These are phyloP conservation scores for Candida glaebosa DNA, from an alignment of 805 yeast species.

Conservation along the genomic window DNA sequence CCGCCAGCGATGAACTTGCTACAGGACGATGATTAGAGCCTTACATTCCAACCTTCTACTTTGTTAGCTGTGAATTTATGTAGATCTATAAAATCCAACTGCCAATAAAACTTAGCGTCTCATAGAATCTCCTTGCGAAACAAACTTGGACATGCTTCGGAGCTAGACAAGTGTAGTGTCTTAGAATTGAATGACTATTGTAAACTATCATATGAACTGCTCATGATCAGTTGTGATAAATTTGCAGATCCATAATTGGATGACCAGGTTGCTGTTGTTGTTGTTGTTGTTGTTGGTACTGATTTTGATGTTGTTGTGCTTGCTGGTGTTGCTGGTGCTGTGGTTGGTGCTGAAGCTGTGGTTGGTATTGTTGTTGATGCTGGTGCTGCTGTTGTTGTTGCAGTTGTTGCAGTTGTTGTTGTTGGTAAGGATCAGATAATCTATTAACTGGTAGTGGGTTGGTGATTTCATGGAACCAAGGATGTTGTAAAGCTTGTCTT, in stretches of 20 bases:
- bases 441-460: slow-evolving; percentile 35
- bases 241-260: slow-evolving; percentile 1
- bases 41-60: too few relatives aligned
- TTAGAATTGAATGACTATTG: too few relatives aligned
- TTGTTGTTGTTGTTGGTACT: slow-evolving; percentile 7
- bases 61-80: background rate
- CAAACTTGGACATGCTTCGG: background rate
- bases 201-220: too few relatives aligned
- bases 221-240: background rate
- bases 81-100: background rate
- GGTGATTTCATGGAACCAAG: slow-evolving; percentile 78
- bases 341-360: slow-evolving; percentile 10
- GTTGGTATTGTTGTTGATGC: slow-evolving; percentile 18
- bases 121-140: background rate
- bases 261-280: slow-evolving; percentile 8
- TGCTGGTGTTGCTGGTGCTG: slow-evolving; percentile 9
- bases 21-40: background rate
- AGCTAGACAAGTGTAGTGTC: background rate
- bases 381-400: slow-evolving; percentile 18
- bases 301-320: slow-evolving; percentile 8
- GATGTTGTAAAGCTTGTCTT: slow-evolving; percentile 61
- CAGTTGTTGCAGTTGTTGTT: slow-evolving; percentile 18
- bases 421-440: slow-evolving; percentile 27
- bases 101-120: background rate
- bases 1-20: background rate